phyloP scores from a whole-genome alignment of 352 stramenopile species.

The Blastocystis sp. region DNA sequence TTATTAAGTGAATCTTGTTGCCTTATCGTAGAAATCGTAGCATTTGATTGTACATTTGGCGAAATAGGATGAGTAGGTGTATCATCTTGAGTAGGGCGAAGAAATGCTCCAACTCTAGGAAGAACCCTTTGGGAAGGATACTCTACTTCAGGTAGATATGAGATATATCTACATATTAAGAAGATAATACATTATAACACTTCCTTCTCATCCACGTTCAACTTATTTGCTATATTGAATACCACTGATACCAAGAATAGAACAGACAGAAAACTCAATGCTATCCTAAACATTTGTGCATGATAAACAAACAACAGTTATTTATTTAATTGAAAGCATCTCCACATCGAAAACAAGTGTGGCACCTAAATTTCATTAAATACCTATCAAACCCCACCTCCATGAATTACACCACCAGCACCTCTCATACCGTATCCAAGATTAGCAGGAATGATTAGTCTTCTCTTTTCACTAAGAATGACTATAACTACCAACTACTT shows the following conservation, averaged over 20 bases:
- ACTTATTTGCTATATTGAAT: not conserved
- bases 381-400: not conserved
- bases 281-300: not conserved
- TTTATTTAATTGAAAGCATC: constrained; percentile 70
- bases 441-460: constrained; percentile 70
- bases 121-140: too few relatives aligned
- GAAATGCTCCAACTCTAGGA: too few relatives aligned
- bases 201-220: too few relatives aligned
- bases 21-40: too few relatives aligned
- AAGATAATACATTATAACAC: too few relatives aligned
- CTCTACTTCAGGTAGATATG: too few relatives aligned
- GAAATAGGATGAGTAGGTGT: too few relatives aligned
- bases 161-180: too few relatives aligned
- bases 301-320: not conserved
- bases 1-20: too few relatives aligned
- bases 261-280: too few relatives aligned
- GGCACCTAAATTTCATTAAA: constrained; percentile 66
- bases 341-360: constrained; percentile 73
- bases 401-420: constrained; percentile 69
- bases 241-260: constrained; percentile 9
- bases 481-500: not conserved
- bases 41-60: too few relatives aligned
- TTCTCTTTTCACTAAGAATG: constrained; percentile 70
- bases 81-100: too few relatives aligned
- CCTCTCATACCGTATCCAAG: constrained; percentile 71